These are phyloP conservation scores for Rhodotorula babjevae DNA, from an alignment of 768 basidiomycete species.

Conservation along the genomic window DNA sequence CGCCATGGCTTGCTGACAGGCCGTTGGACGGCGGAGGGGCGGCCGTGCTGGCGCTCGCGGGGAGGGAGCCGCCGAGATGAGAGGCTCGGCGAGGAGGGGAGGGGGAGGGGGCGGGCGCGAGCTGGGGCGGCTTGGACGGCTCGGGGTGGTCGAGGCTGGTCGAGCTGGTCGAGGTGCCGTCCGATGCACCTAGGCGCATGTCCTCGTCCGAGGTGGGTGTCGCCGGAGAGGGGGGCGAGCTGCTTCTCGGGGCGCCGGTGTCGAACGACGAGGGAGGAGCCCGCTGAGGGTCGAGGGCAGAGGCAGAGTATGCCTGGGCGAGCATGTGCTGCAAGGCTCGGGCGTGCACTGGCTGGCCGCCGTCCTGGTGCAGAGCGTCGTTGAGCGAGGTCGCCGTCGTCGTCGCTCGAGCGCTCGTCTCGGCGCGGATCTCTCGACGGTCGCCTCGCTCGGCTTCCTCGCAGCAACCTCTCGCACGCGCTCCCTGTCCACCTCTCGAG, in stretches of 20 bases:
- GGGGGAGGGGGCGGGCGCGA: no score
- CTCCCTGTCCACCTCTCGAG: no score
- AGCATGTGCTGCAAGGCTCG: background rate
- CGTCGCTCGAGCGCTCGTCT: no score
- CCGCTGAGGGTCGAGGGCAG: no score
- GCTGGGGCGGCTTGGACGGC: background rate
- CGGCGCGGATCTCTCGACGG: no score
- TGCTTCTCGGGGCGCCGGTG: no score
- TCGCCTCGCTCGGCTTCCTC: background rate
- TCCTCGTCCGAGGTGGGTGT: background rate
- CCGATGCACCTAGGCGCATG: background rate
- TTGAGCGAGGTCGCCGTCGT: background rate
- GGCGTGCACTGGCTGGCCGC: no score
- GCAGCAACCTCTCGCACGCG: no score
- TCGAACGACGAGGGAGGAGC: no score
- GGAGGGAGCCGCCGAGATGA: background rate
- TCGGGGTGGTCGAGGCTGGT: background rate
- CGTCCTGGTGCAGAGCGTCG: no score
- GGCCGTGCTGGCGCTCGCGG: background rate
- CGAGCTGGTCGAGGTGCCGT: background rate
- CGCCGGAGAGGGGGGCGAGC: background rate
- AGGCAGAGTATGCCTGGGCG: background rate
- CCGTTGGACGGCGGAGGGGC: background rate
- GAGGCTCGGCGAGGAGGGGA: background rate
- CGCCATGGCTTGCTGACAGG: no score